Percentiles rank a stretch among this genome's conserved stretches.
Evolutionary conservation across 352 stramenopile genomes (phyloP).

Genomic region (Pythium scleroteichum): DNA sequence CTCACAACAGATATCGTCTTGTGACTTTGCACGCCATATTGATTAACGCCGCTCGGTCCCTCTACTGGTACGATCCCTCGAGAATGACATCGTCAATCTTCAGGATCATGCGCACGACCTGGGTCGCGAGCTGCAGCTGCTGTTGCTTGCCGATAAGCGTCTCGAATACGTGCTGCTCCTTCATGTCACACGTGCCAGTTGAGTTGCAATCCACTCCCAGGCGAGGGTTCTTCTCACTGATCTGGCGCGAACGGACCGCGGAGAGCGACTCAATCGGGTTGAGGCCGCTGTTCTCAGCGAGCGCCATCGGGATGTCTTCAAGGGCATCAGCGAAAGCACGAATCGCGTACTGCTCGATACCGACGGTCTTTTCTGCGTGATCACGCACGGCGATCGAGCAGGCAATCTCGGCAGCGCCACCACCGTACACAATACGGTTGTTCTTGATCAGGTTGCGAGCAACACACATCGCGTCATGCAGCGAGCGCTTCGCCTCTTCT

Average conservation of each 20-base stretch:
- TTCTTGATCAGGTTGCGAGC: slow-evolving; percentile 99
- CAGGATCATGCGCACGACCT: slow-evolving; percentile 99
- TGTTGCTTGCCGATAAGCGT: slow-evolving; percentile 99
- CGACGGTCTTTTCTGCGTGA: slow-evolving; percentile 79
- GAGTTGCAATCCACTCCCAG: slow-evolving; percentile 97
- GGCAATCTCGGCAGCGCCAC: slow-evolving; percentile 96
- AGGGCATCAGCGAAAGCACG: slow-evolving; percentile 98
- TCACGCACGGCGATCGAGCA: slow-evolving; percentile 95
- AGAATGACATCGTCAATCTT: slow-evolving; percentile 99
- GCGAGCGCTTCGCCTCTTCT: slow-evolving; percentile 98
- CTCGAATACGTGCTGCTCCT: slow-evolving; percentile 98
- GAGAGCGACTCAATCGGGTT: slow-evolving; percentile 98
- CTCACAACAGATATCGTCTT: slow-evolving; percentile 10
- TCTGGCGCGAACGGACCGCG: slow-evolving; percentile 94
- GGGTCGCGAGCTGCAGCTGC: slow-evolving; percentile 98
- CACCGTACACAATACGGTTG: slow-evolving; percentile 99
- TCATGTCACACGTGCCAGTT: slow-evolving; percentile 95
- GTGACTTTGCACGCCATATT: slow-evolving; percentile 3
- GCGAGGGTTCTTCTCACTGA: slow-evolving; percentile 94
- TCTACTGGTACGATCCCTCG: slow-evolving; percentile 88
- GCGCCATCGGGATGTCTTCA: slow-evolving; percentile 99
- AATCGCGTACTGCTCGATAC: slow-evolving; percentile 97
- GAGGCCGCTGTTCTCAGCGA: slow-evolving; percentile 99
- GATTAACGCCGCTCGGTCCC: background rate
- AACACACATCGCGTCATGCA: slow-evolving; percentile 99